phyloP scores from a whole-genome alignment of 129 eudicot species.

The Cynara cardunculus region DNA sequence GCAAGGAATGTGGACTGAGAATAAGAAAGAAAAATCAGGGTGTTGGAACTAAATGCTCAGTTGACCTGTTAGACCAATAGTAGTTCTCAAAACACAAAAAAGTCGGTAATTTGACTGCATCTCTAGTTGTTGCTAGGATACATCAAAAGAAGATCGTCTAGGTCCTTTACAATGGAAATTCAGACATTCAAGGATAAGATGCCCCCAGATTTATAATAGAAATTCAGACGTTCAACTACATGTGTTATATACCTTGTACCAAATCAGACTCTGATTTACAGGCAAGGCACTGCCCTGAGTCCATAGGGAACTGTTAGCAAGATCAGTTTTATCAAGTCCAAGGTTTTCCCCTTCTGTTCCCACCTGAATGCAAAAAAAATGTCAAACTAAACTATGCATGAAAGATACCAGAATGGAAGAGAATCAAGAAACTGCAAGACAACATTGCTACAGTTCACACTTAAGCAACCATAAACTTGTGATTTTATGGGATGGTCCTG shows the following conservation, averaged over 20 bases:
- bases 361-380: constrained; percentile 45
- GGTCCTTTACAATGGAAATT: too few species aligned
- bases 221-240: too few species aligned
- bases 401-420: neutral
- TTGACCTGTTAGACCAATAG: too few species aligned
- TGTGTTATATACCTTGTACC: constrained; percentile 61
- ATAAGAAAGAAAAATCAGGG: constrained; percentile 8
- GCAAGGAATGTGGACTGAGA: constrained; percentile 51
- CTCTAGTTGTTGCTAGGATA: too few species aligned
- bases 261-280: constrained; percentile 51
- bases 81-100: too few species aligned
- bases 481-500: neutral
- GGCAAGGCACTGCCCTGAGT: constrained; percentile 40
- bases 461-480: neutral
- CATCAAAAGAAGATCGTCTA: too few species aligned
- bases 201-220: too few species aligned
- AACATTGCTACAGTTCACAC: neutral
- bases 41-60: neutral
- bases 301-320: constrained; percentile 74
- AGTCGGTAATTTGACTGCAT: too few species aligned
- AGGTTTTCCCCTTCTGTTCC: constrained; percentile 78
- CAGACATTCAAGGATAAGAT: neutral
- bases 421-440: constrained; percentile 3
- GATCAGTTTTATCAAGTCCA: constrained; percentile 51
- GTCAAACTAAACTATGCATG: neutral